Base-by-base conservation (phyloP, 2,329 filamentous ascomycete species). In the Penicillium sp. region DNA sequence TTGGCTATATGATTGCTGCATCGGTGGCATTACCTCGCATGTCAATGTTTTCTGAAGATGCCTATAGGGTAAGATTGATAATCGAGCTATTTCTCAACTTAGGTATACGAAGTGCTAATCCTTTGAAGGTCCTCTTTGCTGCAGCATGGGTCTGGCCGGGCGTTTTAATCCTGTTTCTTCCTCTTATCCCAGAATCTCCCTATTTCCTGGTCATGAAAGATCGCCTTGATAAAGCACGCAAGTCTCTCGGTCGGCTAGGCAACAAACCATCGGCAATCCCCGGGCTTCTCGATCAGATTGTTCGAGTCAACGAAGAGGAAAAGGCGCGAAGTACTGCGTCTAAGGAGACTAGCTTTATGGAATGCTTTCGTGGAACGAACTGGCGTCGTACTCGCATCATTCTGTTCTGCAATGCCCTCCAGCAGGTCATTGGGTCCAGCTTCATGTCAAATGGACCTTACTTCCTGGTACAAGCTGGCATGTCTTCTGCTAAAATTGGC, bases 1-100 rank as follows among this genome's bases (percentile, higher is more conserved):
- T 52, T 33, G 49, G 49, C 13, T 52, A 52, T 23, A 52, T 52
- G 49, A 52, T 52, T 33, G 49, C 49, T 21, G 49, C 49, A n/a
- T 52, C 49, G 5, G 42, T 52, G 18, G 49, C 49, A n/a, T 19
- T 52, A 13, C 49, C 49, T 36, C 49, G 49, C 5, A 52, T 52
- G 49, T 52, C 42, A 19, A 52, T 52, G 33, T 16, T 31, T 3
- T 24, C 42, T 11, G 10, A 21, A 9, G 18, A 36, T 39, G 40
- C 49, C 18, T 52, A 52, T 28, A 46, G 43, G 24, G 49, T 52
- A 39, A 28, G 49, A 19, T 14, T 37, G n/a, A 45, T 8, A 23
- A 2, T 6, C 18, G 16, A 10, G 18, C 7, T 29, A 31, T 21
- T 14, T 19, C 31, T 19, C 16, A 24, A 26, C 2, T 9, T 24